Percentiles rank a stretch among this genome's conserved stretches.
These are phyloP conservation scores for Globisporangium parvum DNA, from an alignment of 352 stramenopile genomes.

Conservation along the genomic window DNA sequence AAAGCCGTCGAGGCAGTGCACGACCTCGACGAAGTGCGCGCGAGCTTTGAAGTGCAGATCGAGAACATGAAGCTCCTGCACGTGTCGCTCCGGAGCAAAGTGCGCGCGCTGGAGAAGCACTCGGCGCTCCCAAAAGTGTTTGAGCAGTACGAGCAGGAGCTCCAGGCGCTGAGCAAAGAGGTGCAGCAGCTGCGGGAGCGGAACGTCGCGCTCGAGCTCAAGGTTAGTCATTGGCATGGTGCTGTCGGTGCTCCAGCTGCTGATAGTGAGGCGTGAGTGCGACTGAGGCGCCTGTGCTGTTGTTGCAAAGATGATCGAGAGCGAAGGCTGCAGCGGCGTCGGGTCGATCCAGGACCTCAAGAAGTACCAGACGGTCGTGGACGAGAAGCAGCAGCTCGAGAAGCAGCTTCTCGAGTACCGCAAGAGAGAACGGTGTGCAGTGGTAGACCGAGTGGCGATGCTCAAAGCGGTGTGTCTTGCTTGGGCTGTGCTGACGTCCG, in stretches of 20 bases:
- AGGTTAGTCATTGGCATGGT: conserved; percentile 16
- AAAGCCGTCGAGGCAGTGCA: conserved; percentile 34
- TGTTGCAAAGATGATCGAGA: conserved; percentile 5
- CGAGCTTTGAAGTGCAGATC: conserved; percentile 62
- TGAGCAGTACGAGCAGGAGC: conserved; percentile 69
- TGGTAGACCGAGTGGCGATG: not conserved
- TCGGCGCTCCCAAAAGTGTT: conserved; percentile 47
- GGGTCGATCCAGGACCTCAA: conserved; percentile 42
- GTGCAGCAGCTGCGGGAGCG: conserved; percentile 48
- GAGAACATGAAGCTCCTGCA: conserved; percentile 74
- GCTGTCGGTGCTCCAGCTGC: not conserved
- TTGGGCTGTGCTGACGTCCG: too few relatives aligned
- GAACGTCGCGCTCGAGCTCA: conserved; percentile 65
- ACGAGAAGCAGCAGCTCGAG: conserved; percentile 59
- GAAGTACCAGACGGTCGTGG: conserved; percentile 48
- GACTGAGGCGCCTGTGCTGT: not conserved
- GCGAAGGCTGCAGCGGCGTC: conserved; percentile 9
- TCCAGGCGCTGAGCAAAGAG: conserved; percentile 42
- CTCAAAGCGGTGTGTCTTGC: not conserved
- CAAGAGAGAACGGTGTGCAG: conserved; percentile 54
- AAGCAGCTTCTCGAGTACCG: conserved; percentile 45
- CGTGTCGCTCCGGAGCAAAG: conserved; percentile 57
- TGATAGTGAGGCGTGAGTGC: not conserved
- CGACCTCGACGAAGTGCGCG: conserved; percentile 43
- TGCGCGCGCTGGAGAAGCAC: conserved; percentile 48